Percentiles rank a stretch among this genome's conserved stretches.
Conservation (phyloP, 306 rosid genomes). For the Benincasa hispida region DNA sequence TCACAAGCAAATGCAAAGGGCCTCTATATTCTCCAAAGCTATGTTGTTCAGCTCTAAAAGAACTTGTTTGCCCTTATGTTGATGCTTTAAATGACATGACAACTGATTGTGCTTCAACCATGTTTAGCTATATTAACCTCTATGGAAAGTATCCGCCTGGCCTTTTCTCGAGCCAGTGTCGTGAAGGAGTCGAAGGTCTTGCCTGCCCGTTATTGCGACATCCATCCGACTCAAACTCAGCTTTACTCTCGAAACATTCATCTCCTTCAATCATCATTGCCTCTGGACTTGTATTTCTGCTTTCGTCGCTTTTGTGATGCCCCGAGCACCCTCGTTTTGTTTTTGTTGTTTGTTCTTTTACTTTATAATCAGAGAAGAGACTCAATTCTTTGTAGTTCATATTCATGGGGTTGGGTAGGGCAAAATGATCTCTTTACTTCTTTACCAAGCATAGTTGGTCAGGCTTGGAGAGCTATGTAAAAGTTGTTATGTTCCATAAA, state of each 20-base stretch:
- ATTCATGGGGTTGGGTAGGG: too few species aligned
- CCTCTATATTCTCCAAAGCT: constrained; percentile 42
- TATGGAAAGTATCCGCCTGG: constrained; percentile 91
- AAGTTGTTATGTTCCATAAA: too few species aligned
- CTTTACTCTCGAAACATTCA: neutral
- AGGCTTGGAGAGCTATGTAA: too few species aligned
- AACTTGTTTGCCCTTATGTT: constrained; percentile 65
- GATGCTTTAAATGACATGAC: constrained; percentile 53
- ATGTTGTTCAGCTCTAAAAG: constrained; percentile 53
- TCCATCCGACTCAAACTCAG: constrained; percentile 12
- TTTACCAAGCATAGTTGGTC: too few species aligned
- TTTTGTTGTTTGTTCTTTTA: neutral
- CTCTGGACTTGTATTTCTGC: neutral
- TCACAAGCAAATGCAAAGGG: constrained; percentile 89
- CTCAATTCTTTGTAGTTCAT: too few species aligned
- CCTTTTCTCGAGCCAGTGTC: constrained; percentile 63
- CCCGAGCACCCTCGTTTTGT: neutral
- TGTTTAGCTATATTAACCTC: constrained; percentile 90
- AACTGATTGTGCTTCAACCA: constrained; percentile 65
- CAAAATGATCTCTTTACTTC: too few species aligned
- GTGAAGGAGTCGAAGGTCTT: constrained; percentile 53
- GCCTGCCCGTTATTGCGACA: constrained; percentile 48
- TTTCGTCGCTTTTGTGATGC: neutral
- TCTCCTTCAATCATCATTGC: neutral
- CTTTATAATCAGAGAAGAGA: neutral